Conservation (phyloP, 1,139 yeast genomes). For the Suhomyces wounanorum region DNA sequence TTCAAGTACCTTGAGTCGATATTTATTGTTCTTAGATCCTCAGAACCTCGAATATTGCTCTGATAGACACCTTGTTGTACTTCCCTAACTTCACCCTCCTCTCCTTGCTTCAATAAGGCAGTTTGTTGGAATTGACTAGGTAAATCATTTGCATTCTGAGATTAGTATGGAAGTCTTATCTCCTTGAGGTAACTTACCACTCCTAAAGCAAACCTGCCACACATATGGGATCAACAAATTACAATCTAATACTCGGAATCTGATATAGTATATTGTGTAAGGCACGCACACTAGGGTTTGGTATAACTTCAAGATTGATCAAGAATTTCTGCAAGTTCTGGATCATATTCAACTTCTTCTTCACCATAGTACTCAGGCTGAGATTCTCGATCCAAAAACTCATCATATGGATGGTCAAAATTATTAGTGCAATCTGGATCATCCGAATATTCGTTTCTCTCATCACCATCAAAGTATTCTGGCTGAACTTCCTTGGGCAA, state of each 20-base stretch:
- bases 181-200: conserved; percentile 32
- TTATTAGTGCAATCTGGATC: conserved; percentile 39
- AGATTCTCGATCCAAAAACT: conserved; percentile 28
- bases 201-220: conserved; percentile 39
- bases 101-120: conserved; percentile 18
- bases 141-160: conserved; percentile 31
- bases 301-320: not conserved
- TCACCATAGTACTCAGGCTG: conserved; percentile 25
- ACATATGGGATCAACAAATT: not conserved
- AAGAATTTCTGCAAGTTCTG: conserved; percentile 7
- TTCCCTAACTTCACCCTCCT: conserved; percentile 6
- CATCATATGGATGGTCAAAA: conserved; percentile 41
- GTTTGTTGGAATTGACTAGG: conserved; percentile 34
- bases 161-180: conserved; percentile 14
- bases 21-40: conserved; percentile 9
- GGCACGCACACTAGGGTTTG: too few relatives aligned
- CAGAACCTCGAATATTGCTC: conserved; percentile 10
- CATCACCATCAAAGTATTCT: conserved; percentile 41
- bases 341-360: conserved; percentile 13
- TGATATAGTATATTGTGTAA: not conserved
- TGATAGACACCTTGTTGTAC: conserved; percentile 12
- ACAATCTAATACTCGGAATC: not conserved
- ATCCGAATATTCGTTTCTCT: conserved; percentile 35
- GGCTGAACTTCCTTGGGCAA: conserved; percentile 41
- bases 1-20: conserved; percentile 13